Evolutionary conservation across 305 asterid genomes (phyloP).

Genomic region (Fraxinus xanthoxyloides): DNA sequence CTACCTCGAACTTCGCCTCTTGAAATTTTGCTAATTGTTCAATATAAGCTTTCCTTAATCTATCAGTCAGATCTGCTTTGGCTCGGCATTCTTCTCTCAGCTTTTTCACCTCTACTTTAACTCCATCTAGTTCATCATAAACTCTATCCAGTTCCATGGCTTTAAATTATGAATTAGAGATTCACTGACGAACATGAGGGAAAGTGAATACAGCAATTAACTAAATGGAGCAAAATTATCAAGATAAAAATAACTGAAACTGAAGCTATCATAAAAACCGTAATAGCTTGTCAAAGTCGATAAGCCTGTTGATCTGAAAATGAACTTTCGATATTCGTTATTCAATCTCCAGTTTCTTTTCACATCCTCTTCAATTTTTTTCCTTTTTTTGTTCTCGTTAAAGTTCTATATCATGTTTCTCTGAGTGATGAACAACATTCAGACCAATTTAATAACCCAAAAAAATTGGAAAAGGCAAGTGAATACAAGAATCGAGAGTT

Average conservation of each 20-base stretch:
- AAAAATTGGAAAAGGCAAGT: neutral
- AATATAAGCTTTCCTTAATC: slow-evolving; percentile 33
- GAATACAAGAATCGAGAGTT: neutral
- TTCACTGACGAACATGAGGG: neutral
- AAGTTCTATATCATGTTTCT: neutral
- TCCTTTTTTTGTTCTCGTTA: neutral
- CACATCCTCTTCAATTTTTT: neutral
- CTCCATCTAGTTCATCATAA: slow-evolving; percentile 33
- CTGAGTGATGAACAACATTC: neutral
- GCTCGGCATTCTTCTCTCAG: slow-evolving; percentile 38
- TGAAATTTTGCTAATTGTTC: slow-evolving; percentile 32
- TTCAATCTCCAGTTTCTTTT: neutral
- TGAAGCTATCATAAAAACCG: neutral
- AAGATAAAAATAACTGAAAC: neutral
- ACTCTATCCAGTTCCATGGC: slow-evolving; percentile 32
- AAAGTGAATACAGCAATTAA: neutral
- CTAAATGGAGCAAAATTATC: neutral
- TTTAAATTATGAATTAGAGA: neutral
- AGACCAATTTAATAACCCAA: neutral
- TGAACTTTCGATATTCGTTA: neutral
- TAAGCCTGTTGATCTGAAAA: neutral
- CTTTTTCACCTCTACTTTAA: slow-evolving; percentile 33
- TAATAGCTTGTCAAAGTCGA: neutral
- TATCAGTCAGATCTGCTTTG: slow-evolving; percentile 32
- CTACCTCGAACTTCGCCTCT: slow-evolving; percentile 36